These are phyloP conservation scores for Macrophomina phaseolina DNA, from an alignment of 2,329 filamentous ascomycete genomes.

Conservation along the genomic window DNA sequence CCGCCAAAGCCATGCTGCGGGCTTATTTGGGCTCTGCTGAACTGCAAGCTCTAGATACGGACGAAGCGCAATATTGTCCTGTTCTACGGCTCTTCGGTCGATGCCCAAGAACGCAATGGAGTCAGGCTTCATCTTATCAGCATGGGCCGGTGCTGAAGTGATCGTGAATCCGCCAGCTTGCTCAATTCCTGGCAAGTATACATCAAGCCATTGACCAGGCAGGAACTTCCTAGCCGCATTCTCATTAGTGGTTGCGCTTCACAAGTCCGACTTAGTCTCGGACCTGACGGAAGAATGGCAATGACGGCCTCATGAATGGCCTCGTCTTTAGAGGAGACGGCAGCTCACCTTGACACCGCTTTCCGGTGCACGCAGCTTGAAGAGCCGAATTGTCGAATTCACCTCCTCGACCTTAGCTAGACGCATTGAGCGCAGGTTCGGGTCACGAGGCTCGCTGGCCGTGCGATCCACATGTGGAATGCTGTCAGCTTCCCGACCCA, in stretches of 20 bases:
- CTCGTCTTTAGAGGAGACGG: neutral
- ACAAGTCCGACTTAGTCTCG: too few relatives aligned
- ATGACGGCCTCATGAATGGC: neutral
- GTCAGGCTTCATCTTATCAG: constrained; percentile 31
- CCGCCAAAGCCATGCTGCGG: constrained; percentile 79
- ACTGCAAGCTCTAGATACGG: constrained; percentile 79
- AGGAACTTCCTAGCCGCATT: constrained; percentile 62
- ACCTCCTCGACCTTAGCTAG: constrained; percentile 67
- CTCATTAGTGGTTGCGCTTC: neutral
- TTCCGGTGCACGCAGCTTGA: constrained; percentile 64
- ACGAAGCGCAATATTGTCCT: neutral
- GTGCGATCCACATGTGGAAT: constrained; percentile 72
- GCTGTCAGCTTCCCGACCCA: neutral
- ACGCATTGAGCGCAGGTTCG: constrained; percentile 67
- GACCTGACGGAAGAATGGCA: too few relatives aligned
- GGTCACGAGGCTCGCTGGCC: constrained; percentile 72
- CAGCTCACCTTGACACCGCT: constrained; percentile 55
- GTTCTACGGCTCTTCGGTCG: neutral
- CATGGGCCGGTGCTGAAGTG: constrained; percentile 69
- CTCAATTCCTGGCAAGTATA: constrained; percentile 70
- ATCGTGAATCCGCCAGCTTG: constrained; percentile 88
- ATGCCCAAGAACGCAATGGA: constrained; percentile 27
- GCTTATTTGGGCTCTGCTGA: constrained; percentile 74
- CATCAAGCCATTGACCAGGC: constrained; percentile 88
- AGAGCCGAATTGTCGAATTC: constrained; percentile 71